Base-by-base conservation (phyloP, 768 basidiomycete species). In the Russula abietina region DNA sequence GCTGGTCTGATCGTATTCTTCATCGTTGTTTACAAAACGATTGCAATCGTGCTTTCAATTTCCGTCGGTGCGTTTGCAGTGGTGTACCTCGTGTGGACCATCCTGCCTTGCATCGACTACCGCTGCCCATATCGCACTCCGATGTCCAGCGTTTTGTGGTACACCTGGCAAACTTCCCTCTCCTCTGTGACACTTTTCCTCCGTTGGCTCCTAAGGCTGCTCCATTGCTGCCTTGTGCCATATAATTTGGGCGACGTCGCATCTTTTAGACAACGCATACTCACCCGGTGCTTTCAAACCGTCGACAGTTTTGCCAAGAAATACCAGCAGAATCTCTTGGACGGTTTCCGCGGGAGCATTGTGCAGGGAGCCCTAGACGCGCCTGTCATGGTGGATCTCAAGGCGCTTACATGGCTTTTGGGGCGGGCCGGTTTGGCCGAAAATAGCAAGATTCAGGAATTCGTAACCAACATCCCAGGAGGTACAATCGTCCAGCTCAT, bases 1-100 rank as follows among this genome's bases (percentile, higher is more conserved):
- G 75, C 76, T 41, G 78, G 79, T 45, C 72, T 83, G n/a, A 70
- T 81, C 26, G 71, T 75, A 19, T 80, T 83, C 68, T 70, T 81
- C 38, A 70, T 68, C 59, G 71, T 76, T 9, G 67, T 69, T 19
- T 9, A 51, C 28, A 51, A 19, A 8, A 46, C 51, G 26, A 52
- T 70, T 28, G 67, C 67, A n/a, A 48, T 60, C 16, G 26, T 61
- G 1, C 16, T 55, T n/a, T 45, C 61, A 17, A 30, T 57, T 26
- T 52, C 60, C 14, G 59, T 68, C 8, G 49, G 39, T 2, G 4
- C 48, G 14, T 59, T 66, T 30, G 60, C 30, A 24, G 12, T 64
- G 6, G 46, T 50, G 36, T 69, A 69, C 43, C 24, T 64, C 22
- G 43, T 32, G 17, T 49, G 62, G 22, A 63, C 68, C 49, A 50